Evolutionary conservation across 805 yeast genomes (phyloP), one percentile per base, ranked within the genome.

Genomic region (Candida montana): DNA sequence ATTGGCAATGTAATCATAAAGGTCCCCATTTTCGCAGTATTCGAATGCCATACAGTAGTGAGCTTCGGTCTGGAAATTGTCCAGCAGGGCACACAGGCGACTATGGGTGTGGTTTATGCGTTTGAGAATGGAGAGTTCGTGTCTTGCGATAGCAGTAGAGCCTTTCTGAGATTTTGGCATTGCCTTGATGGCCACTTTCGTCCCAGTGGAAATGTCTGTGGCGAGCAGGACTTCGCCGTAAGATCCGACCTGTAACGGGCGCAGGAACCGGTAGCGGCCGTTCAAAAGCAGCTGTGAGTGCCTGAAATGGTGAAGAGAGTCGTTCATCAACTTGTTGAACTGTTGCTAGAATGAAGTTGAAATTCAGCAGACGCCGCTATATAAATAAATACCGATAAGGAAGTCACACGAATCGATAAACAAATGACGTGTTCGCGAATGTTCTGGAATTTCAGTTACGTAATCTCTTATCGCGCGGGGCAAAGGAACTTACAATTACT

Each of bases 1-100:
- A 31, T 50, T 47, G 24, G 61, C 59, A 33, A 69, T 52, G 39
- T 62, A 67, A 53, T 83, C 90, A 54, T 81, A 81, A 38, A 83
- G 61, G 49, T 83, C 90, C 27, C 89, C 89, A 37, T 72, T 67
- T 31, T 73, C 68, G 47, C 84, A 80, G 57, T 75, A 81, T 58
- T 83, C 90, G 53, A 83, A 65, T 13, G 81, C 81, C 49, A 83
- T 54, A 17, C 77, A 70, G 46, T 72, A 69, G 49, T 70, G 71
- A 17, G 69, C 62, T 7, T 64, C 60, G 12, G 83, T 72, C 51
- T 79, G 81, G 49, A 80, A 78, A 45, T 65, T 63, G 47, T 81
- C 80, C 19, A 79, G 50, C 50, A 83, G 60, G 41, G 74, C 71
- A 52, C 87, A 80, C 31, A 83, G 69, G 58, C 78, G 72, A 20